Evolutionary conservation across 306 rosid species (phyloP).

Genomic region (Pyrus bretschneideri): DNA sequence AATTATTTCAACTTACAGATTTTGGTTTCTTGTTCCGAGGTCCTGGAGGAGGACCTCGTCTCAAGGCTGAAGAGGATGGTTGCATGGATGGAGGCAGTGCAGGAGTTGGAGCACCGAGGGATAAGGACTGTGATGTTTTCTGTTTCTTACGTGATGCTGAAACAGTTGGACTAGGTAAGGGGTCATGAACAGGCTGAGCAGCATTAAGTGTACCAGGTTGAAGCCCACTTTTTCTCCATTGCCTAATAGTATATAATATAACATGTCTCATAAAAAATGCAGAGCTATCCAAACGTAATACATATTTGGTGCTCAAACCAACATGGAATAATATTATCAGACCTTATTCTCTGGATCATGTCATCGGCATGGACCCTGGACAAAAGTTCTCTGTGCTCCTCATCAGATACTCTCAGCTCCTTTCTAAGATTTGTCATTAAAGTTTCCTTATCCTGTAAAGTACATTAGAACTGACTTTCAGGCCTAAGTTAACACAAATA

Average conservation of each 20-base stretch:
- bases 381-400: constrained; percentile 49
- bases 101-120: constrained; percentile 50
- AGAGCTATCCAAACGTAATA: not conserved
- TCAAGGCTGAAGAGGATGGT: constrained; percentile 49
- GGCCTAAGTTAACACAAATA: not conserved
- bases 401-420: constrained; percentile 53
- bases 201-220: constrained; percentile 53
- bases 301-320: constrained; percentile 1
- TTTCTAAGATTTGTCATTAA: constrained; percentile 46
- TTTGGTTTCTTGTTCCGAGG: constrained; percentile 53
- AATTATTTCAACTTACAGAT: constrained; percentile 35
- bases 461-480: not conserved
- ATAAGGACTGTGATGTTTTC: constrained; percentile 57
- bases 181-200: constrained; percentile 71
- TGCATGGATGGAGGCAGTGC: constrained; percentile 40
- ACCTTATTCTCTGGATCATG: constrained; percentile 43
- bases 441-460: constrained; percentile 43
- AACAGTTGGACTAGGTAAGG: constrained; percentile 71
- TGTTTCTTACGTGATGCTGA: constrained; percentile 86
- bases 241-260: constrained; percentile 38
- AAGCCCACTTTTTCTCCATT: constrained; percentile 84
- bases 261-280: constrained; percentile 10
- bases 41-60: constrained; percentile 56
- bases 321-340: constrained; percentile 12
- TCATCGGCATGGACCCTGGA: constrained; percentile 47